Evolutionary conservation across 2,329 filamentous ascomycete genomes (phyloP), one percentile per base, ranked within the genome.

Genomic region (Aspergillus aculeatus): DNA sequence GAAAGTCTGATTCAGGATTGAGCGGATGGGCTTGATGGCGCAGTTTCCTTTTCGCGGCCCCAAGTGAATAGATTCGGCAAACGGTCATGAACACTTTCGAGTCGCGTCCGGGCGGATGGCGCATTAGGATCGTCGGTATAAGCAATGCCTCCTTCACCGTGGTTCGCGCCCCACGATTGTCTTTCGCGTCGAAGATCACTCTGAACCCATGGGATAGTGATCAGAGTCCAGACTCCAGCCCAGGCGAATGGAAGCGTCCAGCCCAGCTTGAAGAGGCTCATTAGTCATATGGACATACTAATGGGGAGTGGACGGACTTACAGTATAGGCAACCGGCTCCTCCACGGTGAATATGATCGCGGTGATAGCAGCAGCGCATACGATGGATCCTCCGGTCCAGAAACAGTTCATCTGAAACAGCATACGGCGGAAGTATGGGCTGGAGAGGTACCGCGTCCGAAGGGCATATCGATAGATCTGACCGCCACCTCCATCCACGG

Each of bases 401-500:
- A 86, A 84, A 64, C 81, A 80, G 61, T 84, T 85, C 71, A 85
- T 77, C 54, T 79, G 76, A 54, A 79, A 79, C 5, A 86, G 75
- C 78, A 85, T 81, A 29, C 75, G 75, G 49, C 83, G 75, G 66
- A 86, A 86, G 56, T 79, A 77, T 57, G 78, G 78, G 58, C 83
- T 86, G 3, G 80, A 81, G 12, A 81, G 75, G 63, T 85, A 86
- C 62, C 84, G 75, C 44, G 76, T 79, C 53, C 80, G 74, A 21
- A 86, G 68, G 0, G 80, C 80, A 65, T 80, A 76, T 49, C 84
- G 77, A 63, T 82, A 86, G 2, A 75, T 79, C 58, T 81, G 78
- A 1, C 83, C 84, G 10, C 84, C 86, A 3, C 81, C 82, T 21
- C 85, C 87, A 68, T 89, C 88, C 47, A 90, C 87, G 4, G 85